phyloP scores from a whole-genome alignment of 2,329 filamentous ascomycete species.

The Pyrenophora graminea region DNA sequence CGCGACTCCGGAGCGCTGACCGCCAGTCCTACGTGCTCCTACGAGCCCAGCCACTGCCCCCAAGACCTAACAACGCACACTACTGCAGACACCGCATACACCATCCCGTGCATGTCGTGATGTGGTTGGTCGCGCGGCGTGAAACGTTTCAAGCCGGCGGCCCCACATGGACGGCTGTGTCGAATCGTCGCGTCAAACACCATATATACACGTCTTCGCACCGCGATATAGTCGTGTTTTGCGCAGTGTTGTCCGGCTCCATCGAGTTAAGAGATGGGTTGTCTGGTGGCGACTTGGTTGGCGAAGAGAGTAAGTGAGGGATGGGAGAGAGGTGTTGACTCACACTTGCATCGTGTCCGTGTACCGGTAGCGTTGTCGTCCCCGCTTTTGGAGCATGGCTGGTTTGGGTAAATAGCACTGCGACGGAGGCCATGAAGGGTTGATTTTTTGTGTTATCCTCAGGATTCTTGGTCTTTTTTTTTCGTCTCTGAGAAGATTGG shows the following conservation, averaged over 20 bases:
- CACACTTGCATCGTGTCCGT: slow-evolving; percentile 46
- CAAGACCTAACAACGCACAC: slow-evolving; percentile 19
- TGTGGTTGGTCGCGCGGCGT: slow-evolving; percentile 29
- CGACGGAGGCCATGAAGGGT: slow-evolving; percentile 30
- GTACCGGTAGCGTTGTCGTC: slow-evolving; percentile 4
- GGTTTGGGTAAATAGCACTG: slow-evolving; percentile 35
- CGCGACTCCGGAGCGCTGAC: slow-evolving; percentile 25
- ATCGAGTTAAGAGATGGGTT: slow-evolving; percentile 30
- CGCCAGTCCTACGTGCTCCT: slow-evolving; percentile 33
- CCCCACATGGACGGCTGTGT: slow-evolving; percentile 28
- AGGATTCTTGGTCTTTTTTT: slow-evolving; percentile 15
- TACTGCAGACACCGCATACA: slow-evolving; percentile 39
- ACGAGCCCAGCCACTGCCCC: slow-evolving; percentile 33
- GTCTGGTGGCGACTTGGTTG: slow-evolving; percentile 18
- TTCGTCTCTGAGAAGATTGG: slow-evolving; percentile 13
- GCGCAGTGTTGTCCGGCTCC: slow-evolving; percentile 39
- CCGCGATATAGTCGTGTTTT: slow-evolving; percentile 50
- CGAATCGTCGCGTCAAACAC: slow-evolving; percentile 48
- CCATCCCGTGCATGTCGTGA: slow-evolving; percentile 13
- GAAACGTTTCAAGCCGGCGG: slow-evolving; percentile 43
- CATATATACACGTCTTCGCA: slow-evolving; percentile 45
- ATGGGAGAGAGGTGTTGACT: slow-evolving; percentile 39
- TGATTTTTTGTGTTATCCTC: slow-evolving; percentile 22
- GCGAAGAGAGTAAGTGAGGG: slow-evolving; percentile 6
- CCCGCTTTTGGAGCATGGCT: slow-evolving; percentile 19